phyloP scores from a whole-genome alignment of 202 grass and related monocot species.

The Schoenoplectus tabernaemontani region DNA sequence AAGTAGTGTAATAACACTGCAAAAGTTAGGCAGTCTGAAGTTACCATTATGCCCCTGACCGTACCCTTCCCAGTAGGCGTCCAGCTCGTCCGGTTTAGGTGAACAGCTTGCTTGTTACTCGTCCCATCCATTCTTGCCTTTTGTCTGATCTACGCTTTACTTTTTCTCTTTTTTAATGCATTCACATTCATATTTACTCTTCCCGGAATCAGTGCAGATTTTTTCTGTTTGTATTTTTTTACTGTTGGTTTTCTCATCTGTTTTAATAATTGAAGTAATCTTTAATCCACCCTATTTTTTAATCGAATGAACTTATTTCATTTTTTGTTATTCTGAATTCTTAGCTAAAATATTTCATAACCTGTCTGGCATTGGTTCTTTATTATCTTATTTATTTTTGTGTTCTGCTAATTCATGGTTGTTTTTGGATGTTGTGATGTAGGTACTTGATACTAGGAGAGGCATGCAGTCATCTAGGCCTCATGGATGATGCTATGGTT shows the following conservation, averaged over 20 bases:
- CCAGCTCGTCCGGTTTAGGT: neutral
- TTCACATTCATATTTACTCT: neutral
- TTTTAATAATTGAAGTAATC: neutral
- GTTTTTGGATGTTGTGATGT: neutral
- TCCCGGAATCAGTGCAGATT: neutral
- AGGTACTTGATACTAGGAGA: conserved; percentile 88
- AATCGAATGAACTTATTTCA: neutral
- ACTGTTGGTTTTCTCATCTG: no score
- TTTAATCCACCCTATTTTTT: neutral
- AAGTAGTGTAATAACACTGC: neutral
- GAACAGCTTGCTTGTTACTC: neutral
- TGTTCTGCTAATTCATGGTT: neutral
- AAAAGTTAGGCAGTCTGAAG: neutral
- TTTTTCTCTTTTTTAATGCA: neutral
- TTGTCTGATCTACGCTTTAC: conserved; percentile 22
- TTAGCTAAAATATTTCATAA: neutral
- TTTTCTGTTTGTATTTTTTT: neutral
- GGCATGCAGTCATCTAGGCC: conserved; percentile 76
- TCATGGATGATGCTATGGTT: conserved; percentile 92
- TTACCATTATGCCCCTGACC: conserved; percentile 1
- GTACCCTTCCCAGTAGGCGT: neutral
- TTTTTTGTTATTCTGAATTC: neutral
- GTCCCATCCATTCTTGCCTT: conserved; percentile 7
- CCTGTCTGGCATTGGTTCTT: neutral
- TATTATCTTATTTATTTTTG: neutral